Percentiles rank a stretch among this genome's conserved stretches.
phyloP scores from a whole-genome alignment of 163 green algal genomes.

The Coccomyxa subellipsoidea region DNA sequence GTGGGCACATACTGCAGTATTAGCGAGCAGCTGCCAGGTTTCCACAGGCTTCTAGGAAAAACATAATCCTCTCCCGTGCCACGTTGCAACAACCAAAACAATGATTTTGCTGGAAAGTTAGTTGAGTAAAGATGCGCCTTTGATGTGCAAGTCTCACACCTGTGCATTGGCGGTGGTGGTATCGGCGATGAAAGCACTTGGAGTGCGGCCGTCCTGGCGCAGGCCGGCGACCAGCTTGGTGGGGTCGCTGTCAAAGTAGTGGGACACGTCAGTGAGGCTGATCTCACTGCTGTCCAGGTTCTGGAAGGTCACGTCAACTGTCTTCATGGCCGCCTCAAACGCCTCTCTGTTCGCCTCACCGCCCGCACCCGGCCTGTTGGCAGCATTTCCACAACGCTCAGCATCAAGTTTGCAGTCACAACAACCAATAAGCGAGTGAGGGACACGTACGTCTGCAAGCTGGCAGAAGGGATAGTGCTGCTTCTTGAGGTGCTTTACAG shows the following conservation, averaged over 20 bases:
- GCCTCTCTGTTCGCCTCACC: constrained; percentile 85
- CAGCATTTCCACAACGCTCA: not conserved
- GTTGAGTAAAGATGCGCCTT: no score
- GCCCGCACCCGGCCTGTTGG: constrained; percentile 68
- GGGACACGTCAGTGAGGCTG: constrained; percentile 93
- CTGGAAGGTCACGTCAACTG: constrained; percentile 95
- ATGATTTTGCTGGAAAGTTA: no score
- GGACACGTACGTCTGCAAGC: no score
- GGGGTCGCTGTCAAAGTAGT: constrained; percentile 99
- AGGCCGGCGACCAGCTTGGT: constrained; percentile 95
- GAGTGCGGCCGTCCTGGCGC: constrained; percentile 81
- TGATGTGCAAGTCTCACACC: constrained; percentile 34
- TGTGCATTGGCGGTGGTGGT: constrained; percentile 98
- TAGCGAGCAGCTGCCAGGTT: no score
- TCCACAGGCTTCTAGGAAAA: no score
- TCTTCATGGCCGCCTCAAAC: constrained; percentile 94
- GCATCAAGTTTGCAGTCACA: not conserved
- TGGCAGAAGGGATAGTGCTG: no score
- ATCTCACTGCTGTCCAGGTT: constrained; percentile 99
- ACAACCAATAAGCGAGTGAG: no score
- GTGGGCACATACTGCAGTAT: no score
- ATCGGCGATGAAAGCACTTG: constrained; percentile 94
- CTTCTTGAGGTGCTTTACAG: no score
- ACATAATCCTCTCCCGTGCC: no score
- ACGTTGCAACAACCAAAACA: no score